These are phyloP conservation scores for Colletotrichum chlorophyti DNA, from an alignment of 2,329 filamentous ascomycete genomes.

Conservation along the genomic window DNA sequence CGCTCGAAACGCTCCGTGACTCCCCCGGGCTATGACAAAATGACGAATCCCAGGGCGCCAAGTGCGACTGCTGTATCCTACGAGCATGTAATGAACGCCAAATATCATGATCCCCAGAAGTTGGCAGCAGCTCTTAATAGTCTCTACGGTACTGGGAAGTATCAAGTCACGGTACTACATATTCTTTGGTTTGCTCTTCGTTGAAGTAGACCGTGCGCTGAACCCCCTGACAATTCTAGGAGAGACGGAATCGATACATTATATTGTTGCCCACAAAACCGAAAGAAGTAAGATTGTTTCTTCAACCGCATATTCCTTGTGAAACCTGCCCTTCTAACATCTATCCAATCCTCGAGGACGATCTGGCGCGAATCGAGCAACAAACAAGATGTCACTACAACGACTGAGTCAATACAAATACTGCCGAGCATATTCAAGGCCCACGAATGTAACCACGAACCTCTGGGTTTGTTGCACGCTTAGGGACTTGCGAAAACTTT, in stretches of 20 bases:
- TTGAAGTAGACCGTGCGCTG: not conserved
- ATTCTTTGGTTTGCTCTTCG: not conserved
- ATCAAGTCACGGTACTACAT: not conserved
- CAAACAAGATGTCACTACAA: not conserved
- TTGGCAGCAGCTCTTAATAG: not conserved
- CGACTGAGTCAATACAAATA: no score
- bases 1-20: no score
- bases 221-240: not conserved
- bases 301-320: no score
- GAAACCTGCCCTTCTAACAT: no score
- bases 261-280: not conserved
- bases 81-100: not conserved
- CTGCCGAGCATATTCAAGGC: no score
- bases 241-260: not conserved
- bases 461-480: no score
- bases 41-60: not conserved
- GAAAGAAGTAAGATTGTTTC: not conserved
- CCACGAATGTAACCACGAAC: no score
- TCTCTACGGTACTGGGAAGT: slow-evolving; percentile 4
- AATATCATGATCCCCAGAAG: not conserved
- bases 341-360: not conserved
- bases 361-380: slow-evolving; percentile 1
- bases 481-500: no score
- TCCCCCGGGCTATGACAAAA: no score
- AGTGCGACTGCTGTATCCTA: not conserved